Conservation (phyloP, 1,284 basidiomycete species). For the Caloboletus inedulis region DNA sequence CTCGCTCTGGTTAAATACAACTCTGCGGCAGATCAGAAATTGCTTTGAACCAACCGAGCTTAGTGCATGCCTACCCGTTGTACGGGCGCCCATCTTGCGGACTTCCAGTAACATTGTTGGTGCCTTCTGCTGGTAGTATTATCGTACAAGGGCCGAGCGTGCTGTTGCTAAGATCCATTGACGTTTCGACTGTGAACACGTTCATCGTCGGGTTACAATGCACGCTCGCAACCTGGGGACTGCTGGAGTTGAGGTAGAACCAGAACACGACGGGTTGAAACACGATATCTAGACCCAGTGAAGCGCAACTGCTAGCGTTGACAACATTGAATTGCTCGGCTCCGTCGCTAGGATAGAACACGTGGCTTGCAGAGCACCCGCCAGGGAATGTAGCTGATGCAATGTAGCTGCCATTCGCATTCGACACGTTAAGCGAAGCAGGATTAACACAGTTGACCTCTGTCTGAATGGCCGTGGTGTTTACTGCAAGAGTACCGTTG, state of each 20-base stretch:
- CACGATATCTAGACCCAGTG: slow-evolving; percentile 31
- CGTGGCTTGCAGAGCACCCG: slow-evolving; percentile 41
- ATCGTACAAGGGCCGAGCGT: slow-evolving; percentile 38
- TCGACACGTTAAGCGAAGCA: slow-evolving; percentile 27
- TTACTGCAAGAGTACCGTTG: slow-evolving; percentile 51
- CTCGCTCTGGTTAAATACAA: slow-evolving; percentile 42
- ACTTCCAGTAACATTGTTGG: slow-evolving; percentile 51
- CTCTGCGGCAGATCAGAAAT: slow-evolving; percentile 30
- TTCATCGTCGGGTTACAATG: slow-evolving; percentile 54
- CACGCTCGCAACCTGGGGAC: slow-evolving; percentile 44
- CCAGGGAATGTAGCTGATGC: slow-evolving; percentile 42
- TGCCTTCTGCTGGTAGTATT: slow-evolving; percentile 27
- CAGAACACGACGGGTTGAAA: slow-evolving; percentile 64
- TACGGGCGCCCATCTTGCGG: slow-evolving; percentile 44
- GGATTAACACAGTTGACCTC: slow-evolving; percentile 46
- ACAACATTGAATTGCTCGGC: slow-evolving; percentile 48
- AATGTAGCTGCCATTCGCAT: slow-evolving; percentile 26
- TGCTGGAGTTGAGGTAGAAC: slow-evolving; percentile 42
- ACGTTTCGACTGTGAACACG: slow-evolving; percentile 42
- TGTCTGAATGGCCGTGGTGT: slow-evolving; percentile 53
- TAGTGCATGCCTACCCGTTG: slow-evolving; percentile 46
- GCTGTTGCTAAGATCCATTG: slow-evolving; percentile 43
- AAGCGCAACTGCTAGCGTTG: slow-evolving; percentile 39
- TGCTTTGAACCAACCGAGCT: not conserved
- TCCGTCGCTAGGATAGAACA: slow-evolving; percentile 40